phyloP scores from a whole-genome alignment of 257 asterid species.

The Penstemon newberryi region DNA sequence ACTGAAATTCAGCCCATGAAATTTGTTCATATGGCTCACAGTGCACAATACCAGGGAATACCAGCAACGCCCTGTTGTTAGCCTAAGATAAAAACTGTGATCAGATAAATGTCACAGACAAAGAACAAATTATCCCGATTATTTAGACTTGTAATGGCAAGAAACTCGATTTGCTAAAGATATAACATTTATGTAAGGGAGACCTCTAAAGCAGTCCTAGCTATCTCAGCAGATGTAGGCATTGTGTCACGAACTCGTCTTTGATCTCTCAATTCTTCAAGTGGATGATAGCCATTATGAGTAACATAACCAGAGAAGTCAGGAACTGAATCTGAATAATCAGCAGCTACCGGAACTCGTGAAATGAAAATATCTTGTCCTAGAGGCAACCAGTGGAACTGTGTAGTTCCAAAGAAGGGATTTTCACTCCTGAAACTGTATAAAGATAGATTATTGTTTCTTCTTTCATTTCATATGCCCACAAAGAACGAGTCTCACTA shows the following conservation, averaged over 20 bases:
- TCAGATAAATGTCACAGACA: conserved; percentile 21
- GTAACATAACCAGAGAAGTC: conserved; percentile 57
- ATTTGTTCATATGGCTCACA: conserved; percentile 72
- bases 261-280: conserved; percentile 62
- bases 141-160: conserved; percentile 10
- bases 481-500: not conserved
- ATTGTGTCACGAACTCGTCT: conserved; percentile 46
- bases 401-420: conserved; percentile 51
- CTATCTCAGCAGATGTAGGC: conserved; percentile 72
- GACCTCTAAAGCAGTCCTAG: conserved; percentile 82
- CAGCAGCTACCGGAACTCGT: conserved; percentile 75
- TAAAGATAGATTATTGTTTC: conserved; percentile 9
- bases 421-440: conserved; percentile 58
- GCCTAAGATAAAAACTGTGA: conserved; percentile 47
- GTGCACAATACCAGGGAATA: conserved; percentile 65
- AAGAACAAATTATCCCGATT: conserved; percentile 12
- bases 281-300: conserved; percentile 67
- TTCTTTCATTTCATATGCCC: conserved; percentile 9
- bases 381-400: conserved; percentile 42
- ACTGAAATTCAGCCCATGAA: conserved; percentile 73
- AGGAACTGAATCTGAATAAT: conserved; percentile 80
- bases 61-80: conserved; percentile 52
- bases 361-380: conserved; percentile 45
- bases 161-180: conserved; percentile 23
- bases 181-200: conserved; percentile 19